Evolutionary conservation across 2,329 filamentous ascomycete genomes (phyloP).

Genomic region (Alternaria alternata): DNA sequence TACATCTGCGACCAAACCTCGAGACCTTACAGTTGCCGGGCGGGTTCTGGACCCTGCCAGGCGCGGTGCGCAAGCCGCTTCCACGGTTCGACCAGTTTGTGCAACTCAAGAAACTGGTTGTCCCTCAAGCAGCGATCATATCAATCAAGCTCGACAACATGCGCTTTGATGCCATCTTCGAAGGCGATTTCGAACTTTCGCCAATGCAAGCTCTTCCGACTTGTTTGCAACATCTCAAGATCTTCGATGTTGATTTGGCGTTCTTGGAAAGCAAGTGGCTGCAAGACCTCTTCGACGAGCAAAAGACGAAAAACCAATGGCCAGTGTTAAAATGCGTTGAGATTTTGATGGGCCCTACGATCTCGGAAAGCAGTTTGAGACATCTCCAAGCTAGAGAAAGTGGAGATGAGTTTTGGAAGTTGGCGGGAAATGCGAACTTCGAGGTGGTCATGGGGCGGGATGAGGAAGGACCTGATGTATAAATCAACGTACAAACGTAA

Average conservation of each 20-base stretch:
- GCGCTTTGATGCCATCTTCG: constrained; percentile 10
- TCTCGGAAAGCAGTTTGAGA: background rate
- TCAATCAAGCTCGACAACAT: constrained; percentile 27
- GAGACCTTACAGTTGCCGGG: constrained; percentile 18
- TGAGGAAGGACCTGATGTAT: background rate
- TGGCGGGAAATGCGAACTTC: background rate
- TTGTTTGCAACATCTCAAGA: constrained; percentile 14
- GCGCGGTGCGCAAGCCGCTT: constrained; percentile 22
- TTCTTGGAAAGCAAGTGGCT: constrained; percentile 18
- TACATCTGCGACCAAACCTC: constrained; percentile 15
- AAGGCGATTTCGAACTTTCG: constrained; percentile 22
- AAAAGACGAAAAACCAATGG: constrained; percentile 3
- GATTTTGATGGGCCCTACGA: constrained; percentile 7
- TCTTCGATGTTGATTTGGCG: constrained; percentile 18
- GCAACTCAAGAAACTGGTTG: constrained; percentile 7
- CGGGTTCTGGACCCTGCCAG: constrained; percentile 28
- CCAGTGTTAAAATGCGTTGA: constrained; percentile 13
- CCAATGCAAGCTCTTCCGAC: constrained; percentile 10
- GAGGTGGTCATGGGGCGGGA: background rate
- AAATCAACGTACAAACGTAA: background rate
- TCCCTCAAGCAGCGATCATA: constrained; percentile 23
- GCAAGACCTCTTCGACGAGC: constrained; percentile 13
- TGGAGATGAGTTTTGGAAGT: background rate
- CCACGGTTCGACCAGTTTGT: constrained; percentile 20
- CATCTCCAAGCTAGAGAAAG: background rate